A percentile compares a stretch with the other conserved stretches of the same genome.
Evolutionary conservation across 2,329 filamentous ascomycete genomes (phyloP).

Genomic region (Pseudocercospora cruenta): DNA sequence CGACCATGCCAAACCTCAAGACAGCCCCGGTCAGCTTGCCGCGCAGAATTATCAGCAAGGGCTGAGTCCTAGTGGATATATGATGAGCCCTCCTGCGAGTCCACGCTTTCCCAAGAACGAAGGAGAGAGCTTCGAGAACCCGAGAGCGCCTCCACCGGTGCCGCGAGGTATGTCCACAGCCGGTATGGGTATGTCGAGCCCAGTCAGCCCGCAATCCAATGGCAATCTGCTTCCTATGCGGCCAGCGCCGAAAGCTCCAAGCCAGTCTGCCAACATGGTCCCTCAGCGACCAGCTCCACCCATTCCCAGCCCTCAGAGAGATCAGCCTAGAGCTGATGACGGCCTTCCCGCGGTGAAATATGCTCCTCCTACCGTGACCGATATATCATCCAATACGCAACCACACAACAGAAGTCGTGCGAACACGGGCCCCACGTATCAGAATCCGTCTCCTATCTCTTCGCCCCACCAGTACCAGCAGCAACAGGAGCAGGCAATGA

Average conservation of each 20-base stretch:
- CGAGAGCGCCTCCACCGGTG: slow-evolving; percentile 87
- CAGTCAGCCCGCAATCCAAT: slow-evolving; percentile 42
- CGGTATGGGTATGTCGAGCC: slow-evolving; percentile 49
- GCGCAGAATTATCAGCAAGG: slow-evolving; percentile 28
- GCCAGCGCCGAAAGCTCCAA: slow-evolving; percentile 82
- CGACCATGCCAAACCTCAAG: slow-evolving; percentile 73
- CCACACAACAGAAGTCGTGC: slow-evolving; percentile 47
- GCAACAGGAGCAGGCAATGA: slow-evolving; percentile 84
- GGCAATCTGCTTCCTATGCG: slow-evolving; percentile 72
- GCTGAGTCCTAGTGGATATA: slow-evolving; percentile 45
- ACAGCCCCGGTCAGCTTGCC: slow-evolving; percentile 45
- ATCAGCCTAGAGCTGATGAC: slow-evolving; percentile 37
- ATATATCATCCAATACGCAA: slow-evolving; percentile 39
- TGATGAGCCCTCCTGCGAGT: slow-evolving; percentile 79
- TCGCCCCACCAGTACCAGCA: slow-evolving; percentile 59
- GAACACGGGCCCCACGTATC: slow-evolving; percentile 49
- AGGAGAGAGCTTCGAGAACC: slow-evolving; percentile 96
- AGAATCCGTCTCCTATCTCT: slow-evolving; percentile 53
- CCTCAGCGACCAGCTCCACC: slow-evolving; percentile 45
- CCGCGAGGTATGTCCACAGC: slow-evolving; percentile 55
- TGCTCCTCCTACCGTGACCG: slow-evolving; percentile 46
- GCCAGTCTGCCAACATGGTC: slow-evolving; percentile 47
- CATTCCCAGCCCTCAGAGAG: slow-evolving; percentile 52
- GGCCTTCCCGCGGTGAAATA: slow-evolving; percentile 49
- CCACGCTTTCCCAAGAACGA: slow-evolving; percentile 86